Base-by-base conservation (phyloP, 1,284 basidiomycete genomes). In the Kalmanozyma brasiliensis region DNA sequence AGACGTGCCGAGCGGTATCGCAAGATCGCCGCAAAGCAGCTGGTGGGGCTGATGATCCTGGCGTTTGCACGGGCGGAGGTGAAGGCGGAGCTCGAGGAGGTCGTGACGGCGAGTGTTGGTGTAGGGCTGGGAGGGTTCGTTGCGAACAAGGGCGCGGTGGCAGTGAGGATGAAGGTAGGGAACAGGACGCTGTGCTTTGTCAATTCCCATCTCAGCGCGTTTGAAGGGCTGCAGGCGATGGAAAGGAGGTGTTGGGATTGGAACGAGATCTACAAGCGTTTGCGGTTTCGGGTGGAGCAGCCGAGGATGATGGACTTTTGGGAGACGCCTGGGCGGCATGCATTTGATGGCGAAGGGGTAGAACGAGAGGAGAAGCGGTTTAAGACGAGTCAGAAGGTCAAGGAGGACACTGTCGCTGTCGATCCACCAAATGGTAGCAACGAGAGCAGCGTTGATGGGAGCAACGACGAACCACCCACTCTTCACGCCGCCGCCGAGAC, bases 181-280 rank as follows among this genome's bases (percentile, higher is more conserved):
- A 92, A 95, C 79, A 91, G 94, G 10, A 90, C 87, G 45, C 89
- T 98, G 73, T 98, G 96, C 83, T 94, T 98, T 84, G 85, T 99
- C 73, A 97, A 95, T 1, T 91, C 92, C 1, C 96, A 98, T 83
- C 86, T 98, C 34, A 93, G 95, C 11, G 94, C 96, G 4, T 56
- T 56, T 19, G 68, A 72, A 6, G 68, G 68, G 2, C 16, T 67
- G 29, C 51, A 72, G 43, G 68, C 68, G 11, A 72, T 72, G 68
- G 63, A 72, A 38, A 49, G 68, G 20, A 43, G 68, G 40, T 72
- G 68, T 47, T 72, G 68, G 68, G 68, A 67, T 46, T 66, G 68
- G 61, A 71, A 52, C 42, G 73, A 64, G 53, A 61, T 74, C 11
- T 66, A 57, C 41, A 64, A 59, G n/a, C 19, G 72, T 16, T 47